phyloP scores from a whole-genome alignment of 2,329 filamentous ascomycete species.

The Ceratocystiopsis sp. region DNA sequence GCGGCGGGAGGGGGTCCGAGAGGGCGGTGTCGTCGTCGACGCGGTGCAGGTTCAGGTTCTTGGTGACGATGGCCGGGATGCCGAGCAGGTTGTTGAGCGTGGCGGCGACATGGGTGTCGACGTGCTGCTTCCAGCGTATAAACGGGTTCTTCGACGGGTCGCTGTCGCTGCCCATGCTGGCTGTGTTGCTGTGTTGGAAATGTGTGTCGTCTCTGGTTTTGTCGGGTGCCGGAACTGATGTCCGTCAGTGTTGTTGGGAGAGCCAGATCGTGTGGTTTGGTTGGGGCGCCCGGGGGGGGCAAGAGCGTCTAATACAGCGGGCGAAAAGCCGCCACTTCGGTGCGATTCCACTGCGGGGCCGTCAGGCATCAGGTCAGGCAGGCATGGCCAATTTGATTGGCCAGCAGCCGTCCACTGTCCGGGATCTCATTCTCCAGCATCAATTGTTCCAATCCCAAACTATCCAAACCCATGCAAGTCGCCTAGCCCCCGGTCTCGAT shows the following conservation, averaged over 20 bases:
- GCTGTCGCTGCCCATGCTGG: slow-evolving; percentile 9
- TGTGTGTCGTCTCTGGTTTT: background rate
- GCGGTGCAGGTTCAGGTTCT: slow-evolving; percentile 11
- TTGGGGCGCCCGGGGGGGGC: no score
- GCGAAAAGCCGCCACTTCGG: no score
- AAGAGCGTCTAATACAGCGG: background rate
- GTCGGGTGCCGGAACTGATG: background rate
- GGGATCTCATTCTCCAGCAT: background rate
- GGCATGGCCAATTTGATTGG: no score
- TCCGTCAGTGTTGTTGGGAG: background rate
- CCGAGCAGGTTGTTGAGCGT: slow-evolving; percentile 15
- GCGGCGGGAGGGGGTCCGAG: no score
- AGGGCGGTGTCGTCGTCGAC: no score
- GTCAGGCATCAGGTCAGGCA: no score
- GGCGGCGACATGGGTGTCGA: slow-evolving; percentile 21
- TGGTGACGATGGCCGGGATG: slow-evolving; percentile 13
- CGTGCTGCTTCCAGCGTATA: slow-evolving; percentile 23
- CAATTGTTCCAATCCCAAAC: no score
- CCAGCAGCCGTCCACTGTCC: background rate
- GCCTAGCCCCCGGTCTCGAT: no score
- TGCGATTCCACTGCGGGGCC: no score
- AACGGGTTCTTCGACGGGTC: slow-evolving; percentile 19
- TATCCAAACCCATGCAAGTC: no score
- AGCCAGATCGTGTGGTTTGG: no score
- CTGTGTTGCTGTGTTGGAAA: no score